Evolutionary conservation across 139 green algal species (phyloP).

Genomic region (Microglena sp.): DNA sequence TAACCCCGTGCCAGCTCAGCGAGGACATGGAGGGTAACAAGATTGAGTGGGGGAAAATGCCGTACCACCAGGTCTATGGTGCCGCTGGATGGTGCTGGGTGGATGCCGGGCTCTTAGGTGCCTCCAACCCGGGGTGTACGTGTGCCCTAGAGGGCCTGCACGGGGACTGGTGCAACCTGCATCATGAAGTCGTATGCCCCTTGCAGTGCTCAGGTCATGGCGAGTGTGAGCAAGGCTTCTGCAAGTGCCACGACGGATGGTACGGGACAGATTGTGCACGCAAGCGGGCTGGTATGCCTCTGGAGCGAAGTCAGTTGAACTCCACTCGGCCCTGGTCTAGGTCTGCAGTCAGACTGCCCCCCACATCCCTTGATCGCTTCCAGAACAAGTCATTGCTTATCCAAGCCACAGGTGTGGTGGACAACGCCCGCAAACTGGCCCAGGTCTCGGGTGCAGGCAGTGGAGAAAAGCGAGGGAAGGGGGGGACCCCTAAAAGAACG

Average conservation of each 20-base stretch:
- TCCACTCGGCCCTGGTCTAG: too few relatives aligned
- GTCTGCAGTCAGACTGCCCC: too few relatives aligned
- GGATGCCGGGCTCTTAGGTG: not conserved
- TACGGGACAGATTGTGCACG: conserved; percentile 44
- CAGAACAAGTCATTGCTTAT: too few relatives aligned
- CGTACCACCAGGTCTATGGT: conserved; percentile 17
- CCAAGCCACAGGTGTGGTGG: too few relatives aligned
- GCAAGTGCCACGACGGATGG: conserved; percentile 43
- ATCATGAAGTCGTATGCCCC: conserved; percentile 41
- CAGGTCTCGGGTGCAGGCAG: too few relatives aligned
- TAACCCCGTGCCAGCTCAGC: too few relatives aligned
- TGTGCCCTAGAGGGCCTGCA: conserved; percentile 8
- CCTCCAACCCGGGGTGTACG: not conserved
- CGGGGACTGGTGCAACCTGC: conserved; percentile 24
- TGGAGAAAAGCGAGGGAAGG: too few relatives aligned
- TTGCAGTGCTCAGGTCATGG: conserved; percentile 48
- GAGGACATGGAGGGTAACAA: too few relatives aligned
- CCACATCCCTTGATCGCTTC: too few relatives aligned
- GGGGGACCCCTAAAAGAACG: too few relatives aligned
- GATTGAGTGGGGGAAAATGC: too few relatives aligned
- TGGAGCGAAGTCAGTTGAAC: conserved; percentile 16
- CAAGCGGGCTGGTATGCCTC: conserved; percentile 8
- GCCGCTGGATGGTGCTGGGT: conserved; percentile 20
- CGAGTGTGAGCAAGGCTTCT: conserved; percentile 40
- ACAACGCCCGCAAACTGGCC: too few relatives aligned